Base-by-base conservation (phyloP, 768 basidiomycete genomes). In the Hebeloma cylindrosporum region DNA sequence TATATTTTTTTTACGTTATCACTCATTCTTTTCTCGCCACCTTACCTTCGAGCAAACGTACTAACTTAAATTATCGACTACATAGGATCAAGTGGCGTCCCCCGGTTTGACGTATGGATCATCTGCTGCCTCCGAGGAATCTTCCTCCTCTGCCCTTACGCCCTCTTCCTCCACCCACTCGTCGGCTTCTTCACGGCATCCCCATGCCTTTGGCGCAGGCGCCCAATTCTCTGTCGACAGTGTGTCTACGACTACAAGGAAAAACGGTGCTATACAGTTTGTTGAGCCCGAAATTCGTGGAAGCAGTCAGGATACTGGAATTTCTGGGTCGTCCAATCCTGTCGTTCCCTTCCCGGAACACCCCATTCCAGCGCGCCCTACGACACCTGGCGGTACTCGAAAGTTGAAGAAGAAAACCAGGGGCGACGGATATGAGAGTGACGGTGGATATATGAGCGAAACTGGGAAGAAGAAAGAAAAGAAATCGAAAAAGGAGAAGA, bases 361-460 rank as follows among this genome's bases (percentile, higher is more conserved):
- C 21, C 36, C 42, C n/a, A 52, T 53, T 16, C 59, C 58, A 0
- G 31, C 55, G 16, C 51, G 57, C 13, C 63, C 67, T 21, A 40
- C 61, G 16, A 62, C 64, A 9, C 63, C 62, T 2, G 48, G 40
- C 9, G 45, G 34, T 37, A 50, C 47, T 5, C 49, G 58, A 27
- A 78, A 74, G 47, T 53, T 73, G 29, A 72, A 64, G 57, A 78
- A 75, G 60, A 68, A 73, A 46, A 56, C 61, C 13, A 55, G 30
- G 7, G 58, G 51, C 14, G 75, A 74, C 53, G 78, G 75, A 2
- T 73, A 79, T 52, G 78, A 79, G 34, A 77, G 74, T 48, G 78
- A 79, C 47, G 75, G 71, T 3, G 77, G 72, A 1, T 75, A 78
- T 52, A 48, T 75, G 27, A 78, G 75, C 39, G 77, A 78, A 32